Conservation (phyloP, 352 stramenopile genomes). For the Globisporangium nagaii region DNA sequence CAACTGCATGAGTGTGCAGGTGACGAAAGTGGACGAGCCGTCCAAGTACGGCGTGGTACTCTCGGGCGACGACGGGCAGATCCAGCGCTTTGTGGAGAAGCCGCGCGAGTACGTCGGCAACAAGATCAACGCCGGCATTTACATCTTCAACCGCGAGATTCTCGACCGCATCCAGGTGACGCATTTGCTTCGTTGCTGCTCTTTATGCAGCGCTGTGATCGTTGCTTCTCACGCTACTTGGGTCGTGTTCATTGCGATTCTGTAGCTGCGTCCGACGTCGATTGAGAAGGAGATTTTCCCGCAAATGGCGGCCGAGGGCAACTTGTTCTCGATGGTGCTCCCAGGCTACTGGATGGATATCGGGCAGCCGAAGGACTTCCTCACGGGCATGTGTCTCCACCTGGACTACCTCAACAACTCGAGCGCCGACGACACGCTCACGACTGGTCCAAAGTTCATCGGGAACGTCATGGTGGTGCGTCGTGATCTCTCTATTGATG, state of each 20-base stretch:
- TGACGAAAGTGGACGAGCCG: constrained; percentile 83
- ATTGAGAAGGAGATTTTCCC: constrained; percentile 91
- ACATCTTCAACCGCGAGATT: constrained; percentile 87
- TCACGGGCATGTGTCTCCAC: constrained; percentile 84
- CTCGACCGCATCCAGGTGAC: constrained; percentile 76
- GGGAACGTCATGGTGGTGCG: constrained; percentile 80
- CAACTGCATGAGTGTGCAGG: constrained; percentile 10
- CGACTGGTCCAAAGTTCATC: constrained; percentile 64
- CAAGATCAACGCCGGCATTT: constrained; percentile 90
- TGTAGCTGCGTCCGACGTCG: constrained; percentile 74
- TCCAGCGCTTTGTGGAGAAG: constrained; percentile 89
- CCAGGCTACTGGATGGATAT: constrained; percentile 91
- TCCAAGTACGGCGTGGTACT: constrained; percentile 89
- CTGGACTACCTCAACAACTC: constrained; percentile 62
- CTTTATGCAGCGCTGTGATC: too few relatives aligned
- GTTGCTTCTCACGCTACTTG: too few relatives aligned
- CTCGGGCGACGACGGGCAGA: constrained; percentile 66
- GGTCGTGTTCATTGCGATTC: background rate
- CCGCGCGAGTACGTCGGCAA: constrained; percentile 86
- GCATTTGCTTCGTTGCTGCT: background rate
- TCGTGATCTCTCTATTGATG: too few relatives aligned
- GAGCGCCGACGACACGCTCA: constrained; percentile 25
- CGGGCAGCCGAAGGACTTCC: constrained; percentile 87
- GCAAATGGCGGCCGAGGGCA: constrained; percentile 84
- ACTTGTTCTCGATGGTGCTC: constrained; percentile 82